phyloP scores from a whole-genome alignment of 208 protist genomes.

The Wallacemonas sp. region DNA sequence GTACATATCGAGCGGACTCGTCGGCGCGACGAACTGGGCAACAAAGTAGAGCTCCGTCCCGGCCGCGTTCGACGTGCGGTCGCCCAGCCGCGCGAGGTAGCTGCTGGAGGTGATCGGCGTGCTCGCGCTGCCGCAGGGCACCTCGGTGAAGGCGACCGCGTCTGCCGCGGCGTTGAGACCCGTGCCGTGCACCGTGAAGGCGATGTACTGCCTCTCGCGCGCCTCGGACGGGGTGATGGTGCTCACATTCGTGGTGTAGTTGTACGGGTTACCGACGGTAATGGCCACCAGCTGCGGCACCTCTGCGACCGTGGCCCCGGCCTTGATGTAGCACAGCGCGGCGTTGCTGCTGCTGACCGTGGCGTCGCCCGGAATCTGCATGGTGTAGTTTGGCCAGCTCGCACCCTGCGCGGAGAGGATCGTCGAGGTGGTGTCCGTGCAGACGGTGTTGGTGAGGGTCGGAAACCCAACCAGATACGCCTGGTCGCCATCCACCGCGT shows the following conservation, averaged over 20 bases:
- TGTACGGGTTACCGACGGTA: constrained; percentile 53
- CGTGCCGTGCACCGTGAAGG: constrained; percentile 59
- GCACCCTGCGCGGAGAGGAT: constrained; percentile 30
- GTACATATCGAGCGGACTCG: constrained; percentile 33
- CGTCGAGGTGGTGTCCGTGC: constrained; percentile 45
- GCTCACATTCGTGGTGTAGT: constrained; percentile 62
- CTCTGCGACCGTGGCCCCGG: constrained; percentile 75
- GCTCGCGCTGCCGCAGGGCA: constrained; percentile 38
- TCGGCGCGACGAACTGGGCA: constrained; percentile 66
- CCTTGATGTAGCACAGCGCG: constrained; percentile 79
- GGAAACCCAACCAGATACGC: constrained; percentile 77
- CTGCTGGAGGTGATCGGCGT: constrained; percentile 33
- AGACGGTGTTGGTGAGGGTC: constrained; percentile 67
- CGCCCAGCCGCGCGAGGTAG: constrained; percentile 39
- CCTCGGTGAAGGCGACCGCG: constrained; percentile 69
- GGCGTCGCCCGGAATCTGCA: constrained; percentile 52
- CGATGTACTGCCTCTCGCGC: constrained; percentile 76
- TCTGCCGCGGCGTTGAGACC: constrained; percentile 43
- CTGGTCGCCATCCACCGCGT: constrained; percentile 46
- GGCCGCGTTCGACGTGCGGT: constrained; percentile 18
- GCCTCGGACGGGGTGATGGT: constrained; percentile 9
- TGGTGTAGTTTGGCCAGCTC: constrained; percentile 54
- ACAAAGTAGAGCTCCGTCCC: constrained; percentile 50
- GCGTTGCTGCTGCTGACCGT: constrained; percentile 28
- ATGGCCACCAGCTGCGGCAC: constrained; percentile 77